Base-by-base conservation (phyloP, 2,329 filamentous ascomycete species). In the Microdochium trichocladiopsis region DNA sequence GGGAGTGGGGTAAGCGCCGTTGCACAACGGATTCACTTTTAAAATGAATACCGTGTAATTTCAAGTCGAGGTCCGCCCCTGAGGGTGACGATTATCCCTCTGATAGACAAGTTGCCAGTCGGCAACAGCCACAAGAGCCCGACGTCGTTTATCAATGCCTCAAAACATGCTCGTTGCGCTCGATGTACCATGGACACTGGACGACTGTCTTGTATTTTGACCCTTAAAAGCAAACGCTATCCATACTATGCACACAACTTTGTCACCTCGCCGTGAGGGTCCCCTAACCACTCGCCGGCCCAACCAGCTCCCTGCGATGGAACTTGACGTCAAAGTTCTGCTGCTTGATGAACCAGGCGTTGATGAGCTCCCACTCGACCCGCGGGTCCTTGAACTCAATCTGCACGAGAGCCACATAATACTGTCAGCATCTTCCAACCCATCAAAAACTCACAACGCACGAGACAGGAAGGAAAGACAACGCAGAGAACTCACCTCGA, bases 321-420 rank as follows among this genome's bases (percentile, higher is more conserved):
- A 80, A 78, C 45, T 66, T 67, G 16, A 72, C 70, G 53, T 72
- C 66, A 57, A 83, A 83, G 62, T 82, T 75, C 24, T 73, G 70
- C 61, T 83, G 81, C 65, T 82, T 80, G 50, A 84, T 78, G 54
- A 84, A 84, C 81, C 81, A 84, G 2, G 80, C 78, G 57, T 84
- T 84, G 49, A 79, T 73, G 21, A 82, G 66, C 58, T 74, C 73
- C 80, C 81, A 84, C 56, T 84, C 80, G 53, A 74, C 72, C 16
- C 61, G 66, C 0, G 79, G 78, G 60, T 82, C 73, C 51, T 76
- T 71, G 50, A 84, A 78, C 24, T 71, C 59, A 43, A 84, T 74
- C 80, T 83, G 53, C 0, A 10, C 6, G 2, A 22, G 31, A 16
- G 28, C 28, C 28, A 33, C 28, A 33, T 33, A 33, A 33, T 33